Base-by-base conservation (phyloP, 2,329 filamentous ascomycete genomes). In the Aspergillus sergii region DNA sequence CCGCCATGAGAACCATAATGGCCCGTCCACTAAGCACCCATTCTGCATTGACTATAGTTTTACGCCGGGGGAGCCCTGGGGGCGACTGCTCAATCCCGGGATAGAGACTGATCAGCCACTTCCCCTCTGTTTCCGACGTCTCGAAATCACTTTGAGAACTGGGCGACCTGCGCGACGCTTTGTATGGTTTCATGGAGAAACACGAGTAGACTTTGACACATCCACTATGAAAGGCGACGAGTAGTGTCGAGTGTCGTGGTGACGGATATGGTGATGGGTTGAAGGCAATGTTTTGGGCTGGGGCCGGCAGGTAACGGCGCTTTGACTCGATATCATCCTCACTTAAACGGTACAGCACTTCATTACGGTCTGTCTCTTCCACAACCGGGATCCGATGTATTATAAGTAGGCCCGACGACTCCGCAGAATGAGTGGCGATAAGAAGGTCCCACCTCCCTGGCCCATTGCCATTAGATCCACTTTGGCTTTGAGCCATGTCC, bases 121-220 rank as follows among this genome's bases (percentile, higher is more conserved):
- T 78, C 16, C 80, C 79, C 62, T 77, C 74, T 12, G 70, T 69
- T n/a, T 75, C 75, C 8, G 69, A 66, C 14, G 64, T 71, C 11
- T 78, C 77, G 23, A 69, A 68, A 14, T 77, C 76, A 34, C 69
- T 73, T 32, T 72, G 72, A 16, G 75, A 68, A 4, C 66, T 68
- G 14, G 75, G 74, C 4, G 72, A 68, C 23, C 75, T 73, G 7
- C 75, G 70, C 8, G 65, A 62, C 19, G 70, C 54, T 54, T 69
- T 76, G 8, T 67, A 67, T 19, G 66, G 61, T 48, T 72, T 76
- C 26, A 66, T 71, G 19, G 82, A 77, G 36, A 86, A 81, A 30
- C 83, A 84, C 59, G 87, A 84, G 69, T 86, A 87, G 16, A 89
- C 78, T 59, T 86, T 85, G 32, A 86, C 84, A 48, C 79, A 81